Conservation (phyloP, 345 rosid genomes). For the Psidium guajava region DNA sequence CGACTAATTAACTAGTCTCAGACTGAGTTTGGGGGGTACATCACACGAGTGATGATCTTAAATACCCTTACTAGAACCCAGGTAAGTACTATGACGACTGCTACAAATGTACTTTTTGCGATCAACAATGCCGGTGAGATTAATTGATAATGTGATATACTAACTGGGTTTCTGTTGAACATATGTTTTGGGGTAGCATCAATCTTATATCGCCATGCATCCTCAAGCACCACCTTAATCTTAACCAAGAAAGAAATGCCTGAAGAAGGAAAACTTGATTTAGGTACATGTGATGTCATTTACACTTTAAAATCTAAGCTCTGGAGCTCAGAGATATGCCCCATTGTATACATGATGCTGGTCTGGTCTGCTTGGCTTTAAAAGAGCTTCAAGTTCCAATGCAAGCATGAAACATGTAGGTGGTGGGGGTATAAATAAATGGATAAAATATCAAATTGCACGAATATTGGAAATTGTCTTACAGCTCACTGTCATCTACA, state of each 20-base stretch:
- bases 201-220: not conserved
- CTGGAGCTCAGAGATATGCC: not conserved
- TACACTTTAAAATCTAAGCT: not conserved
- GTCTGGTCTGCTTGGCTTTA: not conserved
- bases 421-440: not conserved
- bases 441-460: not conserved
- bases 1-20: not conserved
- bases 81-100: not conserved
- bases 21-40: not conserved
- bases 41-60: not conserved
- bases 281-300: not conserved
- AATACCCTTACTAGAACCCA: not conserved
- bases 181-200: not conserved
- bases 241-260: not conserved
- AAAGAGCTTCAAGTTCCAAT: constrained; percentile 6
- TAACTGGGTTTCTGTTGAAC: not conserved
- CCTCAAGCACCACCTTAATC: not conserved
- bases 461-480: not conserved
- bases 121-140: not conserved
- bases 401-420: not conserved
- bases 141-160: not conserved
- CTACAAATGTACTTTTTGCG: not conserved
- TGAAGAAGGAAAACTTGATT: not conserved
- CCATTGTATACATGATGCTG: not conserved
- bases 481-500: not conserved